These are phyloP conservation scores for Helicostylum pulchrum DNA, from an alignment of 192 early-diverging fungal species.

Conservation along the genomic window DNA sequence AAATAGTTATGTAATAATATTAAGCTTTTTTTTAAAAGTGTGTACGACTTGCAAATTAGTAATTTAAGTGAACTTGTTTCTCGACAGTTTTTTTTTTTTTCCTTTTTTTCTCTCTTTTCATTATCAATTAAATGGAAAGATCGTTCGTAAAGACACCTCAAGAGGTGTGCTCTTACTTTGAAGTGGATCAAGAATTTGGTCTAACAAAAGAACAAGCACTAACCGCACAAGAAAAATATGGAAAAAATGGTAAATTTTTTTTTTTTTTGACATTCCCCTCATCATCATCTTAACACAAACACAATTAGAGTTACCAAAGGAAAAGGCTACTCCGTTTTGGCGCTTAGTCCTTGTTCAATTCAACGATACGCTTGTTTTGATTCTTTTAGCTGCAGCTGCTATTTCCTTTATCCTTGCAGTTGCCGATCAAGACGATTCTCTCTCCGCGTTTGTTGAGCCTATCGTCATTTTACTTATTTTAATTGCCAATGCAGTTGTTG, in stretches of 20 bases:
- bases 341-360: constrained; percentile 95
- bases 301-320: constrained; percentile 76
- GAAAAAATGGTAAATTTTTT: constrained; percentile 65
- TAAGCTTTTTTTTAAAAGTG: too few relatives aligned
- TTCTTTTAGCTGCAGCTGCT: constrained; percentile 84
- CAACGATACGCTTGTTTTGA: constrained; percentile 97
- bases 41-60: too few relatives aligned
- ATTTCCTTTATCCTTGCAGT: constrained; percentile 92
- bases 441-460: constrained; percentile 96
- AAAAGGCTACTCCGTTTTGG: constrained; percentile 87
- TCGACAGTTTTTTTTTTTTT: not conserved
- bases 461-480: constrained; percentile 96
- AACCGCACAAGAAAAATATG: constrained; percentile 53
- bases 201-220: constrained; percentile 57
- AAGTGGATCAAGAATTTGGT: constrained; percentile 70
- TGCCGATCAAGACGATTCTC: constrained; percentile 68
- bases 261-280: too few relatives aligned
- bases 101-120: not conserved
- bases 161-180: constrained; percentile 53
- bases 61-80: too few relatives aligned
- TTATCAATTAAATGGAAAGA: not conserved
- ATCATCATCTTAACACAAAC: too few relatives aligned
- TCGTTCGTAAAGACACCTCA: constrained; percentile 22
- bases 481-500: constrained; percentile 96
- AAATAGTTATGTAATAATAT: too few relatives aligned